Conservation (phyloP, 2,329 filamentous ascomycete species). For the Claviceps pusilla region DNA sequence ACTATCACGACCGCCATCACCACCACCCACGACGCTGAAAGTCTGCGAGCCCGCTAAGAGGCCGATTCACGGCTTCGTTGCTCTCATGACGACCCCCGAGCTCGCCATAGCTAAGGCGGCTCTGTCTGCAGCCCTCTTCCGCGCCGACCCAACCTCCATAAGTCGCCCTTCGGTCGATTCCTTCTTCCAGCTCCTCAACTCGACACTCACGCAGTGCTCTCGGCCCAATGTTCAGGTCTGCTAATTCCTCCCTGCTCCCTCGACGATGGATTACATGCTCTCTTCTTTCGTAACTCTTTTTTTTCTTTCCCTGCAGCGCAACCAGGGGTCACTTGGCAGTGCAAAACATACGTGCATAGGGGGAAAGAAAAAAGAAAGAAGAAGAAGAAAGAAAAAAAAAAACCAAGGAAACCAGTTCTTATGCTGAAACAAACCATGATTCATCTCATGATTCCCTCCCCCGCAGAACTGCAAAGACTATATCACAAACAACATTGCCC, state of each 20-base stretch:
- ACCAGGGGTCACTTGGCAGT: not conserved
- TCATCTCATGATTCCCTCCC: not conserved
- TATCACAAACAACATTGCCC: conserved; percentile 58
- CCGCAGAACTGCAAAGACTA: conserved; percentile 72
- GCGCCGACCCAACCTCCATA: conserved; percentile 56
- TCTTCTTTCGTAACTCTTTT: not conserved
- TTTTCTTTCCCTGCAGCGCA: not conserved
- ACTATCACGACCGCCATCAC: not conserved
- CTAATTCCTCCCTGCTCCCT: conserved; percentile 9
- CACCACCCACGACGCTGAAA: not conserved
- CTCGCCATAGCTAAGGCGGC: conserved; percentile 66
- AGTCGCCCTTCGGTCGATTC: conserved; percentile 53
- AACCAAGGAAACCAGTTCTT: not conserved
- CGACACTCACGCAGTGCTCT: conserved; percentile 56
- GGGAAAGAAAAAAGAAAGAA: not conserved
- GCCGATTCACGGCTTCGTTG: not conserved
- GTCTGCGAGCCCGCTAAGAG: not conserved
- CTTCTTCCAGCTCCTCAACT: conserved; percentile 52
- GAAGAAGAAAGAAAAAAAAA: not conserved
- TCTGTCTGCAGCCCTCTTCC: conserved; percentile 59
- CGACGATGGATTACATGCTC: not conserved
- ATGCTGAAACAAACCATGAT: conserved; percentile 7
- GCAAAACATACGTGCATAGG: not conserved
- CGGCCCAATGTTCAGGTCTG: conserved; percentile 81
- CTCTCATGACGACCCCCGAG: conserved; percentile 49